Evolutionary conservation across 2,329 filamentous ascomycete genomes (phyloP).

Genomic region (Neocucurbitaria cava): DNA sequence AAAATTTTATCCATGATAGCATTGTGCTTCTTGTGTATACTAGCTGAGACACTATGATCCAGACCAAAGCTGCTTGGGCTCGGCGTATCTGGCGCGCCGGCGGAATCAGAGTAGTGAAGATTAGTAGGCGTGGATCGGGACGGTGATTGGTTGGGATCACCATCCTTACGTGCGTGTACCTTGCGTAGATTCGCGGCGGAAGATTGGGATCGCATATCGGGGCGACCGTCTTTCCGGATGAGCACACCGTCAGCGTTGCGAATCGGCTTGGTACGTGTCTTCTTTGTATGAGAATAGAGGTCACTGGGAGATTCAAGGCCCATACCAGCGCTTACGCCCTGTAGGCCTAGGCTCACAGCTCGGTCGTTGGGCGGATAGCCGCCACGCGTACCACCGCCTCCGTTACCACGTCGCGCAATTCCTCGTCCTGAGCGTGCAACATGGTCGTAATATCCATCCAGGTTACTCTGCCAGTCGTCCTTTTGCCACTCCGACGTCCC

Average conservation of each 20-base stretch:
- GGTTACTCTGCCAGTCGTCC: slow-evolving; percentile 45
- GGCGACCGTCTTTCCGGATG: slow-evolving; percentile 59
- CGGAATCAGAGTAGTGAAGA: slow-evolving; percentile 18
- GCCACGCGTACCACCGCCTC: slow-evolving; percentile 37
- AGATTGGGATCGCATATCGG: slow-evolving; percentile 60
- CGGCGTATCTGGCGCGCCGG: slow-evolving; percentile 31
- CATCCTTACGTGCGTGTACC: slow-evolving; percentile 58
- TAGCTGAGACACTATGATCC: slow-evolving; percentile 19
- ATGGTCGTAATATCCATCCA: slow-evolving; percentile 47
- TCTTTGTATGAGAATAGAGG: slow-evolving; percentile 53
- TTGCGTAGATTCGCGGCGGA: slow-evolving; percentile 60
- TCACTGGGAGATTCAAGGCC: slow-evolving; percentile 35
- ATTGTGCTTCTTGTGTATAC: slow-evolving; percentile 40
- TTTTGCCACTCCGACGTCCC: slow-evolving; percentile 53
- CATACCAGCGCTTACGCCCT: slow-evolving; percentile 32
- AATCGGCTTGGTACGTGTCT: slow-evolving; percentile 58
- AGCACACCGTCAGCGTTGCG: slow-evolving; percentile 59
- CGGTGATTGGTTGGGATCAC: slow-evolving; percentile 31
- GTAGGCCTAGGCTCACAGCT: slow-evolving; percentile 37
- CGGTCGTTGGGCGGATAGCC: slow-evolving; percentile 34
- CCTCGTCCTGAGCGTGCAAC: slow-evolving; percentile 32
- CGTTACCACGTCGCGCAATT: slow-evolving; percentile 44
- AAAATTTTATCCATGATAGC: slow-evolving; percentile 49
- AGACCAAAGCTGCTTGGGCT: slow-evolving; percentile 28
- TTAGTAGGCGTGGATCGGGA: slow-evolving; percentile 34